Conservation (phyloP, 108 stramenopile species). For the Fragilaria radians region DNA sequence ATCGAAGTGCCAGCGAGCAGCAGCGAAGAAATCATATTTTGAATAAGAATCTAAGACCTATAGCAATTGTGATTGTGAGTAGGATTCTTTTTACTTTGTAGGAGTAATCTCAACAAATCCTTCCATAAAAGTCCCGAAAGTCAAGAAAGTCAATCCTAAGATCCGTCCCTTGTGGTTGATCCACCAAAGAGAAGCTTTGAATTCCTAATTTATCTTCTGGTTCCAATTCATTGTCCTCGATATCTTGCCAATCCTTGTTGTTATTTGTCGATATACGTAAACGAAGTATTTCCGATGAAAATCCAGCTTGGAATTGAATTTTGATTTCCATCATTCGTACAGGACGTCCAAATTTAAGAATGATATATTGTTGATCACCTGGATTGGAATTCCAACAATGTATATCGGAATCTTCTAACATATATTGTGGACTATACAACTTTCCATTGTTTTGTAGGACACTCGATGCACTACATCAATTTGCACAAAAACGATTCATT, state of each 20-base stretch:
- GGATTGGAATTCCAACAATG: constrained; percentile 63
- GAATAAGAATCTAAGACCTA: too few relatives aligned
- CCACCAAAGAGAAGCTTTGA: constrained; percentile 24
- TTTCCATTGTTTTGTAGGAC: constrained; percentile 46
- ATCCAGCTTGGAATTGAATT: constrained; percentile 60
- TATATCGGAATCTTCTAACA: constrained; percentile 30
- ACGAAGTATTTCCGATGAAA: constrained; percentile 26
- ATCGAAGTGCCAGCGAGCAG: too few relatives aligned
- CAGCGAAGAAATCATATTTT: too few relatives aligned
- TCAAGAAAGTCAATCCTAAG: constrained; percentile 36
- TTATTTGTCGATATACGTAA: constrained; percentile 2
- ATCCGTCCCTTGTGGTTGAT: not conserved
- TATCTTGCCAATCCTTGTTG: constrained; percentile 11
- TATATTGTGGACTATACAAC: constrained; percentile 48
- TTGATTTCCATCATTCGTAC: constrained; percentile 27
- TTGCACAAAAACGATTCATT: too few relatives aligned
- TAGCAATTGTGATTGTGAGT: too few relatives aligned
- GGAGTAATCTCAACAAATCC: too few relatives aligned
- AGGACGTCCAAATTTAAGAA: constrained; percentile 38
- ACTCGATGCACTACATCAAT: constrained; percentile 59
- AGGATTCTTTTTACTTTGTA: too few relatives aligned
- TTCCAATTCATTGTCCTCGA: constrained; percentile 30
- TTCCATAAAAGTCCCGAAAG: constrained; percentile 56
- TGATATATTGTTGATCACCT: constrained; percentile 15
- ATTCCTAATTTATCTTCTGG: constrained; percentile 41